phyloP scores from a whole-genome alignment of 2,329 filamentous ascomycete genomes.

The Chaetomium olivaceum region DNA sequence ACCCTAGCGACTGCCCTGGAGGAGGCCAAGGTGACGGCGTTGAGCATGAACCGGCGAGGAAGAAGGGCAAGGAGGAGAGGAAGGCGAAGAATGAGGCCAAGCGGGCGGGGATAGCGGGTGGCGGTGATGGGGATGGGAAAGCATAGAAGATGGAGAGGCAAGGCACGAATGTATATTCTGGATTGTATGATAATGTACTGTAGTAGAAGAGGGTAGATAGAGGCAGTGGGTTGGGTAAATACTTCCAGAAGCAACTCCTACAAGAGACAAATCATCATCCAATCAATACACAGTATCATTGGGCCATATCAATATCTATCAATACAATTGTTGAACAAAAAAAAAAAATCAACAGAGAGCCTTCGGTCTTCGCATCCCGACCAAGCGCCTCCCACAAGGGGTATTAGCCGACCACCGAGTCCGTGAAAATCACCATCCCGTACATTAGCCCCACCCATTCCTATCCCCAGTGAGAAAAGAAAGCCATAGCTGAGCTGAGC shows the following conservation, averaged over 20 bases:
- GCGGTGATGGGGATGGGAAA: neutral
- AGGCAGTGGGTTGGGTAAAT: neutral
- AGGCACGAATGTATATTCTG: neutral
- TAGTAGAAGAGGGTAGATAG: neutral
- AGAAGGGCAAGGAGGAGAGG: conserved; percentile 61
- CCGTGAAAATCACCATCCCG: conserved; percentile 14
- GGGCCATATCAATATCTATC: neutral
- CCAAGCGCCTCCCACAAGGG: conserved; percentile 18
- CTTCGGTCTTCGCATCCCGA: neutral
- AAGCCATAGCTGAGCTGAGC: neutral
- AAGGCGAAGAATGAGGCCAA: conserved; percentile 43
- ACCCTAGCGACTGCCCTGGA: conserved; percentile 53
- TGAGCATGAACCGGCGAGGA: conserved; percentile 69
- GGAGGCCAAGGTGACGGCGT: conserved; percentile 47
- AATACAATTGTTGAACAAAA: conserved; percentile 14
- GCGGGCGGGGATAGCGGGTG: conserved; percentile 3
- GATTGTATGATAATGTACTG: neutral
- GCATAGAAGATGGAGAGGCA: neutral
- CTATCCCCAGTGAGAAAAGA: neutral
- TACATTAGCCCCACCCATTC: conserved; percentile 4
- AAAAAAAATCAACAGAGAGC: neutral
- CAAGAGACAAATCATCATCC: neutral
- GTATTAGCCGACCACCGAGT: conserved; percentile 3
- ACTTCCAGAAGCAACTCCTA: neutral
- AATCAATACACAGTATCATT: conserved; percentile 16